phyloP scores from a whole-genome alignment of 2,329 filamentous ascomycete genomes.

The Thyridium curvatum region DNA sequence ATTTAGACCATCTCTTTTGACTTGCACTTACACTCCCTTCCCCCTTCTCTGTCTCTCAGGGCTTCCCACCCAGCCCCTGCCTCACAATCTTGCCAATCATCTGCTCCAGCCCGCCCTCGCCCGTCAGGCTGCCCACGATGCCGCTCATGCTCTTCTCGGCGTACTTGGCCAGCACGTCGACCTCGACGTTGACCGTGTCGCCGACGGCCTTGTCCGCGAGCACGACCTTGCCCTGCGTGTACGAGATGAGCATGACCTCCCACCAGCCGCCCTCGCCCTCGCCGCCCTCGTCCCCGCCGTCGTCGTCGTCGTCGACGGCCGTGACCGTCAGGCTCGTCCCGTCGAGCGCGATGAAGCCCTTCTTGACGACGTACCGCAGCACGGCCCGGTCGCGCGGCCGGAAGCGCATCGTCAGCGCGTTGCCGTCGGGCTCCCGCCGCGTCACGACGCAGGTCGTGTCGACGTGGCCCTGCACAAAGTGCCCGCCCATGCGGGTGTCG shows the following conservation, averaged over 20 bases:
- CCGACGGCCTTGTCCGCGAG: slow-evolving; percentile 72
- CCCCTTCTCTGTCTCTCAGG: background rate
- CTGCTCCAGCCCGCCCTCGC: slow-evolving; percentile 54
- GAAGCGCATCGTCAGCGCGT: slow-evolving; percentile 83
- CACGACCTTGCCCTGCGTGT: slow-evolving; percentile 90
- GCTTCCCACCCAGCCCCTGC: slow-evolving; percentile 44
- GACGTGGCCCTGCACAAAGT: slow-evolving; percentile 97
- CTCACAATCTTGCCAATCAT: slow-evolving; percentile 72
- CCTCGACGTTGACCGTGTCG: slow-evolving; percentile 85
- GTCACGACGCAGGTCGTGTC: slow-evolving; percentile 79
- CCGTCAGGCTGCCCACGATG: slow-evolving; percentile 56
- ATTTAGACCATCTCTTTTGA: too few species aligned
- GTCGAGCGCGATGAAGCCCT: slow-evolving; percentile 91
- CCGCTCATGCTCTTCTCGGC: slow-evolving; percentile 84
- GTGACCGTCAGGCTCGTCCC: slow-evolving; percentile 93
- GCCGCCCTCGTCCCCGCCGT: slow-evolving; percentile 78
- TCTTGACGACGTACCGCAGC: slow-evolving; percentile 86
- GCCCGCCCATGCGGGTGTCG: slow-evolving; percentile 91
- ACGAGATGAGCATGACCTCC: slow-evolving; percentile 97
- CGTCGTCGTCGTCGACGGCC: slow-evolving; percentile 67
- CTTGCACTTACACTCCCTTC: too few species aligned
- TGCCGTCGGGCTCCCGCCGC: slow-evolving; percentile 72
- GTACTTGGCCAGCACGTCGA: slow-evolving; percentile 82
- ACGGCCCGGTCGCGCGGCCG: slow-evolving; percentile 57
- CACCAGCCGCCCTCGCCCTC: slow-evolving; percentile 74